These are phyloP conservation scores for Apostasia ramifera DNA, from an alignment of 106 monocot species.

Conservation along the genomic window DNA sequence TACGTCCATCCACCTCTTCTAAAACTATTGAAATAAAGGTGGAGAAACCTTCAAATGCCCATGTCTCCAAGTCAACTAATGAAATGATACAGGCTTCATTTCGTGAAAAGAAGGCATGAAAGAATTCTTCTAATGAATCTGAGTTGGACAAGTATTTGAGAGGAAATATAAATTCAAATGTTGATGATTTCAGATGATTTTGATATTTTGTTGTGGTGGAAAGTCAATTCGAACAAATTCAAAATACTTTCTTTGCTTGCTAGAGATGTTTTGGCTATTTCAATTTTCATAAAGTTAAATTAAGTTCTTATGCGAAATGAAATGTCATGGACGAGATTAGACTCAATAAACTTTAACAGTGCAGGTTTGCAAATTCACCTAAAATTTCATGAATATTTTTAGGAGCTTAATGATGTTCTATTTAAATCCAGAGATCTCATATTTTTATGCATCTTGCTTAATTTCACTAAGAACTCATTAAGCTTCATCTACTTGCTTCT, in stretches of 20 bases:
- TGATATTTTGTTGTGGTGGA: background rate
- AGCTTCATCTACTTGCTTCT: too few species aligned
- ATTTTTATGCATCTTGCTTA: too few species aligned
- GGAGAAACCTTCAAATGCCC: background rate
- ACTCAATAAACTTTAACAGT: too few species aligned
- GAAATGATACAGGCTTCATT: background rate
- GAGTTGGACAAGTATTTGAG: background rate
- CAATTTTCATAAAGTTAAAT: background rate
- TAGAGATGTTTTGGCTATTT: conserved; percentile 8
- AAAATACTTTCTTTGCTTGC: background rate
- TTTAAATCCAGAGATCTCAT: too few species aligned
- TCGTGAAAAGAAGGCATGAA: background rate
- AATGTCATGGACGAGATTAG: too few species aligned
- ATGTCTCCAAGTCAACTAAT: background rate
- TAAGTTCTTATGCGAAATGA: too few species aligned
- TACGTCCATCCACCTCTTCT: background rate
- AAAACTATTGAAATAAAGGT: background rate
- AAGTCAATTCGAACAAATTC: background rate
- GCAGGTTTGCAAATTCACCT: too few species aligned
- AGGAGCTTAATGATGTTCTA: too few species aligned
- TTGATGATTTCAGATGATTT: background rate
- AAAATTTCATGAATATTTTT: too few species aligned
- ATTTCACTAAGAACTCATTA: too few species aligned
- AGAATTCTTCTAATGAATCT: background rate
- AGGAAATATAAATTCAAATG: background rate